Base-by-base conservation (phyloP, 192 early-diverging fungal species). In the Helicostylum pulchrum region DNA sequence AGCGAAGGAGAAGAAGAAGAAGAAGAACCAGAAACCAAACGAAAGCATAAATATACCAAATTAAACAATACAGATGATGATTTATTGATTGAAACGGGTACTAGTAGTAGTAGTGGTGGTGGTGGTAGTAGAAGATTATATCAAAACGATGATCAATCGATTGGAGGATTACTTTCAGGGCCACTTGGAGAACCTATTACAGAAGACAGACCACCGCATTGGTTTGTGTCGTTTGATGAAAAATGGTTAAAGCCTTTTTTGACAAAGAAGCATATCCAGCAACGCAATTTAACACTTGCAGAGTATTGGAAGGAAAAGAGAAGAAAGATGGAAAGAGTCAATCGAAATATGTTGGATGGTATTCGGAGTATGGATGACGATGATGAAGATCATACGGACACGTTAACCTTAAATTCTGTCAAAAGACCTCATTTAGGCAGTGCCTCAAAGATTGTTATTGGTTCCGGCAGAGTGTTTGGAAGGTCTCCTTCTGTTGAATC, bases 211-310 rank as follows among this genome's bases (percentile, higher is more conserved):
- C 79, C 78, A 34, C 71, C 82, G 2, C 90, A 93, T 64, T 93
- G 92, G 92, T 93, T 93, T 74, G 78, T 92, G 20, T 85, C 83
- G 12, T 93, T 93, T 78, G 92, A 92, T 75, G 82, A 89, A 55
- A 78, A 78, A 62, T 92, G 82, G 71, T 71, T 93, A 3, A 92
- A 91, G 65, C 92, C 92, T n/a, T 72, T 93, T 50, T 90, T 93
- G 67, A 87, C 88, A 32, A 73, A 73, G 48, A 54, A 52, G 4
- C 65, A 73, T 42, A 53, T 73, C 0, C 71, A 73, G 20, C 60
- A 67, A 44, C 46, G 71, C 11, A 73, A 73, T 30, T 55, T 67
- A 21, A 68, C 61, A 30, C 39, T 73, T 19, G 71, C 66, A 1
- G 71, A 67, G 43, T 73, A 73, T 11, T 73, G 71, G 71, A 53